Base-by-base conservation (phyloP, 306 rosid species). In the Casuarina cunninghamiana region DNA sequence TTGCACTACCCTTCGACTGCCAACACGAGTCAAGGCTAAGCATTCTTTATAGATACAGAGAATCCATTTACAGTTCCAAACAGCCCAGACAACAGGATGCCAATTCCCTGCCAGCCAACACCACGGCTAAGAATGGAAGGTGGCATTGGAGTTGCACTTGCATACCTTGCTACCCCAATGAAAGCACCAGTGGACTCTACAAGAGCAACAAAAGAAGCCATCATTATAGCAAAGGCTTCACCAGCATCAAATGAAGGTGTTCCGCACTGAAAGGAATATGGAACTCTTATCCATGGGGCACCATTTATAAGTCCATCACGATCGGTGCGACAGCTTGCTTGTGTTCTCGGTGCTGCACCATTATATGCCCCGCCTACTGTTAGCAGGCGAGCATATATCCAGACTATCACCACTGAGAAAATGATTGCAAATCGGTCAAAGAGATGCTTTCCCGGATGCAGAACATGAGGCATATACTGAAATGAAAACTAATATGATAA, bases 211-310 rank as follows among this genome's bases (percentile, higher is more conserved):
- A 26, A 26, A 26, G 1, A 0, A 26, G 32, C 32, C 32, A 26
- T 26, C 1, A 26, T 26, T 1, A 26, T 26, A 1, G 32, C 32
- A 26, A 26, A 26, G 32, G 97, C 97, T 84, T 96, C 97, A 58
- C 99, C 99, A 6, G 98, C 99, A 83, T 96, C 96, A 84, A 96
- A 96, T 54, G 99, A 63, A 82, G 99, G 99, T 51, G 98, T 89
- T 73, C 99, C 99, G 98, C 99, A 96, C 88, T 96, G 99, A 81
- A 96, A 96, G 41, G 99, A 98, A 85, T 96, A 96, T 2, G 99
- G 99, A 81, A 96, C 85, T 74, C 92, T 78, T 65, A 96, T 96
- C 99, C 99, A 96, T 76, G 98, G 97, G 83, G 99, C 96, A 77
- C 85, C 87, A 7, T 79, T 80, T 83, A 96, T 85, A 73, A 96